Evolutionary conservation across 192 early-diverging fungal genomes (phyloP).

Genomic region (Rhizophagus prolifer): DNA sequence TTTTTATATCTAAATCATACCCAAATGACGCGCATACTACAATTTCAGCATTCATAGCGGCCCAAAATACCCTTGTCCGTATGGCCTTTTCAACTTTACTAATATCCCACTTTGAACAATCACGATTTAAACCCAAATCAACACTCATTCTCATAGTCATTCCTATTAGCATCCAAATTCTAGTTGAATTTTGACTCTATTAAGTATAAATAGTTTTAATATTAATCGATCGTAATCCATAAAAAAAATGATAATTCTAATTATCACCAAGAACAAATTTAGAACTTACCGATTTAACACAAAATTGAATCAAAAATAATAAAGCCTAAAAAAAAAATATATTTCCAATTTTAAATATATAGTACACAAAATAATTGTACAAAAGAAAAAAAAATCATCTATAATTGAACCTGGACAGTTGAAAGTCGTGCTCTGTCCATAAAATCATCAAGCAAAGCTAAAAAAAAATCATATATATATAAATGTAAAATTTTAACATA

Average conservation of each 20-base stretch:
- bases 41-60: conserved; percentile 61
- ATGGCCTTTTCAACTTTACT: conserved; percentile 47
- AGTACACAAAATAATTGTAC: not conserved
- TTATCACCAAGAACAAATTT: not conserved
- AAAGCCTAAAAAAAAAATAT: conserved; percentile 8
- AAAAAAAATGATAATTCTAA: not conserved
- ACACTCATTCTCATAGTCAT: conserved; percentile 68
- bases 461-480: not conserved
- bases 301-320: not conserved
- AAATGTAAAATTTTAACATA: not conserved
- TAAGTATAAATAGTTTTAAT: not conserved
- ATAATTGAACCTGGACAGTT: conserved; percentile 16
- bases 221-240: too few relatives aligned
- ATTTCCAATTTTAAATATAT: not conserved
- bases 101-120: conserved; percentile 53
- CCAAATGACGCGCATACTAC: conserved; percentile 61
- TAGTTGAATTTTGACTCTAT: conserved; percentile 2
- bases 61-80: conserved; percentile 66
- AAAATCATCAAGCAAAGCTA: conserved; percentile 25
- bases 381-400: too few relatives aligned
- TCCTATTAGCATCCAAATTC: conserved; percentile 44
- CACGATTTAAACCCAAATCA: conserved; percentile 70
- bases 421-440: conserved; percentile 22
- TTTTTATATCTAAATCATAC: conserved; percentile 25
- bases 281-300: conserved; percentile 20